These are phyloP conservation scores for Penicillium egyptiacum DNA, from an alignment of 495 filamentous ascomycete genomes.

Conservation along the genomic window DNA sequence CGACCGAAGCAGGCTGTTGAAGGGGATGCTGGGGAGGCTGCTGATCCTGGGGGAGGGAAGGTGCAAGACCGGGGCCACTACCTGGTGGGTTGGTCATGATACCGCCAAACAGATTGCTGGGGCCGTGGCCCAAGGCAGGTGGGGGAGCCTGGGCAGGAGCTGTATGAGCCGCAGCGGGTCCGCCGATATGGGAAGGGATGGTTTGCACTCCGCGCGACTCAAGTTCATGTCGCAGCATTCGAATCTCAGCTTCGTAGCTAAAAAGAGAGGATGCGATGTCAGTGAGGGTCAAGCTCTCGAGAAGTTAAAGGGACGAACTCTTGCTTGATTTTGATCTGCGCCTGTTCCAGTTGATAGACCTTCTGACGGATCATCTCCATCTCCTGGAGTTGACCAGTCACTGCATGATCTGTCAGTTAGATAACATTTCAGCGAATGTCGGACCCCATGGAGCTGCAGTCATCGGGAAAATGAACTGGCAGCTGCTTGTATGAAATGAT, in stretches of 20 bases:
- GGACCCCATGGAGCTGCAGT: constrained; percentile 17
- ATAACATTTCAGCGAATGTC: constrained; percentile 33
- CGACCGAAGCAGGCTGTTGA: constrained; percentile 58
- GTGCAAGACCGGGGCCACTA: constrained; percentile 84
- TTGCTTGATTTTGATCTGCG: constrained; percentile 79
- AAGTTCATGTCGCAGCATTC: constrained; percentile 80
- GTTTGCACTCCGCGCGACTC: constrained; percentile 77
- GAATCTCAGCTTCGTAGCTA: constrained; percentile 93
- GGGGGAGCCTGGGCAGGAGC: constrained; percentile 81
- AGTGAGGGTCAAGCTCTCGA: not conserved
- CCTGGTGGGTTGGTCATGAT: constrained; percentile 91
- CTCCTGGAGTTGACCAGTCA: constrained; percentile 82
- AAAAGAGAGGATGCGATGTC: constrained; percentile 6
- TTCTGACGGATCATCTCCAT: constrained; percentile 90
- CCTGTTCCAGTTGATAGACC: constrained; percentile 85
- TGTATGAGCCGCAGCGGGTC: constrained; percentile 61
- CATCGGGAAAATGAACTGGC: constrained; percentile 18
- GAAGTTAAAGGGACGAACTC: constrained; percentile 60
- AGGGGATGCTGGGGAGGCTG: constrained; percentile 60
- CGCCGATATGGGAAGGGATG: constrained; percentile 62
- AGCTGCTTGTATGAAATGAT: constrained; percentile 9
- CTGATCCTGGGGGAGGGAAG: constrained; percentile 69
- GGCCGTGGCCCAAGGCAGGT: constrained; percentile 85
- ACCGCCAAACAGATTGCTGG: constrained; percentile 86
- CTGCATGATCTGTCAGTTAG: constrained; percentile 51